Evolutionary conservation across 2,329 filamentous ascomycete genomes (phyloP), one percentile per base, ranked within the genome.

Genomic region (Trichoderma gracile): DNA sequence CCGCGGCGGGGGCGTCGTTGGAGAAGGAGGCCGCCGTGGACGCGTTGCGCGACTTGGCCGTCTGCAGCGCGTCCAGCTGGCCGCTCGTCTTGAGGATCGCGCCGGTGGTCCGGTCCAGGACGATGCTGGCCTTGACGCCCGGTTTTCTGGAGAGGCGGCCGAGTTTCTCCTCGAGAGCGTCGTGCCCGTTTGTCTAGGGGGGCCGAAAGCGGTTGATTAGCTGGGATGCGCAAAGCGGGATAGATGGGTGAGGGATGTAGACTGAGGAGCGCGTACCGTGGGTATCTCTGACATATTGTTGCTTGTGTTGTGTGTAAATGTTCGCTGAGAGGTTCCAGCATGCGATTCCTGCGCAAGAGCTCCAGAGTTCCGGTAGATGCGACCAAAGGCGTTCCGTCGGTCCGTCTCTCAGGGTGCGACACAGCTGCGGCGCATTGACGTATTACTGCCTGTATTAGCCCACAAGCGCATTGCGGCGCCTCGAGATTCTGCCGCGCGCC

Each of bases 1-100:
- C 76, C 17, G 79, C 75, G 52, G 73, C 74, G 42, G 75, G 73
- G 27, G 75, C 74, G 66, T 84, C 82, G 69, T 76, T 78, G 21
- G 80, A 78, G 67, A 83, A 85, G 46, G 80, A 78, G 40, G 76
- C 77, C 8, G 77, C 72, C 23, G 75, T 75, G 43, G 77, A 72
- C 50, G 71, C 71, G 55, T 72, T 72, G 64, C 76, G 76, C 45
- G 75, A 72, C 65, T 77, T 77, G 14, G 74, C 72, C 10, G 76
- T 78, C 8, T 73, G 73, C 54, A 89, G 82, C 15, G 83, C 82
- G 1, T 87, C 84, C 14, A 89, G 78, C 66, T 92, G 82, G 55
- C 91, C 91, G 61, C 86, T 90, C 7, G 88, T 90, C 73, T 89
- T 90, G 59, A 95, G 83, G 57, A 95, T 90, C 2, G 89, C 84